Evolutionary conservation across 2,329 filamentous ascomycete species (phyloP), one percentile per base, ranked within the genome.

Genomic region (Fusarium fracticaudum): DNA sequence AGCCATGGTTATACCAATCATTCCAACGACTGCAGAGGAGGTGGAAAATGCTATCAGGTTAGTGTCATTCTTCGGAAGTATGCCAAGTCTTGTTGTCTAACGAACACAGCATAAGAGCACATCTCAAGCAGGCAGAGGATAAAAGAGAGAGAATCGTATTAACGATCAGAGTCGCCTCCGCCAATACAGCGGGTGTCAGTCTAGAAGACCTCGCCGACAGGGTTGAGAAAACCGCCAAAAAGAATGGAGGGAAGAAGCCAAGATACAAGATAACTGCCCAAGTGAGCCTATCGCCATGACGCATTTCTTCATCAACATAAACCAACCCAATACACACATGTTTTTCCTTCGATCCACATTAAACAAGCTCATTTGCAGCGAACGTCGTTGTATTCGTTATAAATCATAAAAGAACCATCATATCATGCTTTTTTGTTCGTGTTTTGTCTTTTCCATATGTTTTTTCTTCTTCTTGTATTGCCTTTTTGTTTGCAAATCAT

Each of bases 1-100:
- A 59, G 83, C 83, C 3, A 81, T 79, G 24, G 51, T 89, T 3
- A 80, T 85, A 38, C 85, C 86, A 1, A 79, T 81, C 1, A 80
- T 80, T 62, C 88, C 87, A 5, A 79, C 74, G 47, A 79, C 75
- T 5, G 72, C 77, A n/a, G 74, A 79, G 0, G 78, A 82, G 24
- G 72, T 88, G 7, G 71, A 72, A 20, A 78, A 80, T 10, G 77
- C 75, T 22, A 76, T 89, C 54, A 83, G 77, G 87, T 88, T 74
- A 79, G 85, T 67, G n/a, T 50, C 33, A 24, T 29, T 31, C 20
- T 12, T 17, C 6, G 33, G 29, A 24, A 35, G 48, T 45, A n/a
- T n/a, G 18, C 45, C 41, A 47, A 29, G 60, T 33, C 17, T 18
- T 45, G 8, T 57, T 41, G 33, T 54, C 62, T 81, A 63, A 79